These are phyloP conservation scores for Mycothermus thermophilus DNA, from an alignment of 495 filamentous ascomycete genomes.

Conservation along the genomic window DNA sequence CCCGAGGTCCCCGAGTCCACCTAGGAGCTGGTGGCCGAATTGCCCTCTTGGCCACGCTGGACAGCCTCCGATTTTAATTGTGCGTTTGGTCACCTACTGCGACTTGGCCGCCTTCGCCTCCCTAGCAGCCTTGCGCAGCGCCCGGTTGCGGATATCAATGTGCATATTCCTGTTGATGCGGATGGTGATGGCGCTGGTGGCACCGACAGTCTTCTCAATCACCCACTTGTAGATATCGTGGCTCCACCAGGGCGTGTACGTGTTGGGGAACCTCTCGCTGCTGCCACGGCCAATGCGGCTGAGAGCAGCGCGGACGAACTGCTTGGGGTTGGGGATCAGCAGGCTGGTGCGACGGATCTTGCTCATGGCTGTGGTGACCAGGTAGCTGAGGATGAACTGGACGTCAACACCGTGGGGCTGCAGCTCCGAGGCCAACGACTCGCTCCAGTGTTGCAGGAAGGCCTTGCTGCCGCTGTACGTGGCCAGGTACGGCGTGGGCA, in stretches of 20 bases:
- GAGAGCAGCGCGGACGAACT: slow-evolving; percentile 67
- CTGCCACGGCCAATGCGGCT: slow-evolving; percentile 69
- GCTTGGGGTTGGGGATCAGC: slow-evolving; percentile 65
- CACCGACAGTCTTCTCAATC: slow-evolving; percentile 54
- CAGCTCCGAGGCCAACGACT: slow-evolving; percentile 70
- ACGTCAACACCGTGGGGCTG: slow-evolving; percentile 66
- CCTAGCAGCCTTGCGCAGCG: slow-evolving; percentile 76
- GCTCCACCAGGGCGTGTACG: slow-evolving; percentile 83
- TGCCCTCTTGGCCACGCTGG: too few species aligned
- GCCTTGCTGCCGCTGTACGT: slow-evolving; percentile 98
- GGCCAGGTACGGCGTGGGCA: slow-evolving; percentile 84
- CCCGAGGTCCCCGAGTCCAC: too few species aligned
- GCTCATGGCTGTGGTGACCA: slow-evolving; percentile 90
- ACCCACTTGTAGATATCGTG: slow-evolving; percentile 84
- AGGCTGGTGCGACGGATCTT: slow-evolving; percentile 71
- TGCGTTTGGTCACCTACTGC: too few species aligned
- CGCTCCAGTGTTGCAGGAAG: slow-evolving; percentile 95
- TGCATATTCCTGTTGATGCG: slow-evolving; percentile 68
- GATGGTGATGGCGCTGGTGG: slow-evolving; percentile 47
- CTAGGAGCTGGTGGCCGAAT: too few species aligned
- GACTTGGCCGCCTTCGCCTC: slow-evolving; percentile 71
- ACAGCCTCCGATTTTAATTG: too few species aligned
- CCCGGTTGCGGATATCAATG: slow-evolving; percentile 70
- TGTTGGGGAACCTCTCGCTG: slow-evolving; percentile 60
- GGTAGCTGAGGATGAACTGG: slow-evolving; percentile 74